These are phyloP conservation scores for Pinus taeda DNA, from an alignment of 75 land plant species.

Conservation along the genomic window DNA sequence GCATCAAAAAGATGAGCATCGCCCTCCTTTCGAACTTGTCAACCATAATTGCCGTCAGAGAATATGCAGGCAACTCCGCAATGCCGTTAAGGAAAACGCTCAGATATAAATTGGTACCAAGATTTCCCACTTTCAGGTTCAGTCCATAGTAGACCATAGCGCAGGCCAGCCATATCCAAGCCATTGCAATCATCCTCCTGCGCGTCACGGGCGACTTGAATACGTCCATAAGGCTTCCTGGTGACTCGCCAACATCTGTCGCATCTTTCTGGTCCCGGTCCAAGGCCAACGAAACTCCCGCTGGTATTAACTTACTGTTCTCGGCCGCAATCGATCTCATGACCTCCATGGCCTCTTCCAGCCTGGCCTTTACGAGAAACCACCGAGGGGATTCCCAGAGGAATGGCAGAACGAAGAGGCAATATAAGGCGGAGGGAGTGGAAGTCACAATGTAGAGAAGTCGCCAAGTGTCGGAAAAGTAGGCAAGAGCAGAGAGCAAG, in stretches of 20 bases:
- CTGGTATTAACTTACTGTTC: constrained; percentile 29
- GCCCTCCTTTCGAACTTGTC: constrained; percentile 20
- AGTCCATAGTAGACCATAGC: constrained; percentile 50
- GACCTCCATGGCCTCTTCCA: constrained; percentile 25
- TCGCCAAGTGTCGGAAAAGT: constrained; percentile 33
- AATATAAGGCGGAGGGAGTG: constrained; percentile 20
- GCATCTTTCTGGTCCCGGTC: constrained; percentile 43
- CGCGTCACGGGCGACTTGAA: constrained; percentile 21
- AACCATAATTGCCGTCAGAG: constrained; percentile 24
- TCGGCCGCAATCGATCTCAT: constrained; percentile 23
- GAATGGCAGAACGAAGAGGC: constrained; percentile 31
- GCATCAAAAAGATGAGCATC: constrained; percentile 46
- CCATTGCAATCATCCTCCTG: constrained; percentile 16
- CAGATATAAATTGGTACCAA: constrained; percentile 21
- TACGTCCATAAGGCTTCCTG: constrained; percentile 10
- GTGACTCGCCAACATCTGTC: neutral
- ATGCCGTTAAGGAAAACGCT: constrained; percentile 33
- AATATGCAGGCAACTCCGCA: constrained; percentile 42
- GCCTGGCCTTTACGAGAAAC: constrained; percentile 25
- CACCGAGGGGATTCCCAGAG: constrained; percentile 46
- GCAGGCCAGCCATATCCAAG: constrained; percentile 26
- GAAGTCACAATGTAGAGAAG: constrained; percentile 31
- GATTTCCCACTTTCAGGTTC: constrained; percentile 40
- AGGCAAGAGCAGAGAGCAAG: constrained; percentile 35
- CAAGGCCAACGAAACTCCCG: neutral